Base-by-base conservation (phyloP, 768 basidiomycete species). In the Chalciporus piperatus region DNA sequence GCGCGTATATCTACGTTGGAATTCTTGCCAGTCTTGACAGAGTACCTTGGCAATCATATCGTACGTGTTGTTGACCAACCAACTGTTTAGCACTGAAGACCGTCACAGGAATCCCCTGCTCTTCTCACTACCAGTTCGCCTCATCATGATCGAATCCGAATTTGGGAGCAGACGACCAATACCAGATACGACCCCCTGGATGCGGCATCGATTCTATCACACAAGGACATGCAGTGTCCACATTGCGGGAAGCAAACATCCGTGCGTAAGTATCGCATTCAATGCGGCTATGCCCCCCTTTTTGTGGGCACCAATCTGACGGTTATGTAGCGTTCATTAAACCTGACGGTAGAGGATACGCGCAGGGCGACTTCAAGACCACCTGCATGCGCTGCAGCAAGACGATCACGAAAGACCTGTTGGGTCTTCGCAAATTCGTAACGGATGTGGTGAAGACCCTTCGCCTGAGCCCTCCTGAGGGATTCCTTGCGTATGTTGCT, bases 261-360 rank as follows among this genome's bases (percentile, higher is more conserved):
- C 12, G 59, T 58, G 10, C 63, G 71, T 73, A 47, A 53, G 69
- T 2, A 39, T 22, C 9, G 9, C 27, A 3, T 27, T 27, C 27
- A 27, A 27, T 7, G 3, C 6, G 1, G 27, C 12, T 3, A 13
- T n/a, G 11, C 11, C 42, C 10, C 23, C 19, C 5, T 30, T 5
- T 10, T 1, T 28, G 3, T 16, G 37, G 17, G 6, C 27, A 19
- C 2, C 17, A n/a, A 12, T n/a, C 27, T 62, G 28, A 55, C 39
- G 6, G 19, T 23, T 3, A 13, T 11, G 9, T 28, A 81, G 79
- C 73, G 4, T 74, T 74, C 37, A 55, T 77, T 51, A 68, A 60
- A 5, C 41, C 53, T 4, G 35, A 55, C 0, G 79, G 75, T 5
- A 70, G 64, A 0, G 81, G 81, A 1, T 82, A 82, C 51, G 61